Conservation (phyloP, 352 stramenopile species). For the Globisporangium carolinianum region DNA sequence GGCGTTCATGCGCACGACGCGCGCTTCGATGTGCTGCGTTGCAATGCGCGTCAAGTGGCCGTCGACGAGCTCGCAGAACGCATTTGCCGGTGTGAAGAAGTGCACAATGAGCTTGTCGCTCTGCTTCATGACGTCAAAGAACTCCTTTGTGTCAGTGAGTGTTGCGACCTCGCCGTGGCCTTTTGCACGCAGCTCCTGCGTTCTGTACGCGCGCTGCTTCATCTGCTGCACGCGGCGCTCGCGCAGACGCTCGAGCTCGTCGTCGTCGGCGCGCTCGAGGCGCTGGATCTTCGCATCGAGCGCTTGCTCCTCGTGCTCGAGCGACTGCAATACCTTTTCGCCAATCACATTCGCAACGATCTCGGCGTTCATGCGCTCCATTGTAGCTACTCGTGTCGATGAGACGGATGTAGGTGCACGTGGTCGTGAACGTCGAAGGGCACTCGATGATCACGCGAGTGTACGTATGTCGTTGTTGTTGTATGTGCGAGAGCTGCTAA, state of each 20-base stretch:
- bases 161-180: conserved; percentile 87
- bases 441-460: neutral
- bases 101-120: conserved; percentile 91
- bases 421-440: too few species aligned
- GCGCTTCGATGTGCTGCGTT: conserved; percentile 90
- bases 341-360: conserved; percentile 75
- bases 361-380: conserved; percentile 67
- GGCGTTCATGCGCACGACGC: conserved; percentile 95
- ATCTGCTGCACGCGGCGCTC: conserved; percentile 74
- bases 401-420: too few species aligned
- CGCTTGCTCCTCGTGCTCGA: conserved; percentile 80
- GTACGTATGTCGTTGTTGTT: neutral
- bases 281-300: conserved; percentile 82
- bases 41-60: conserved; percentile 89
- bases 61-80: conserved; percentile 92
- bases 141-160: conserved; percentile 90
- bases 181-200: conserved; percentile 67
- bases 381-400: conserved; percentile 12
- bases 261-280: conserved; percentile 82
- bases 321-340: conserved; percentile 82
- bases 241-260: conserved; percentile 84
- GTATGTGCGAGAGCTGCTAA: neutral
- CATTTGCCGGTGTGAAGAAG: conserved; percentile 93
- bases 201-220: conserved; percentile 57
- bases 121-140: conserved; percentile 93